phyloP scores from a whole-genome alignment of 768 basidiomycete species.

The Mycena polygramma region DNA sequence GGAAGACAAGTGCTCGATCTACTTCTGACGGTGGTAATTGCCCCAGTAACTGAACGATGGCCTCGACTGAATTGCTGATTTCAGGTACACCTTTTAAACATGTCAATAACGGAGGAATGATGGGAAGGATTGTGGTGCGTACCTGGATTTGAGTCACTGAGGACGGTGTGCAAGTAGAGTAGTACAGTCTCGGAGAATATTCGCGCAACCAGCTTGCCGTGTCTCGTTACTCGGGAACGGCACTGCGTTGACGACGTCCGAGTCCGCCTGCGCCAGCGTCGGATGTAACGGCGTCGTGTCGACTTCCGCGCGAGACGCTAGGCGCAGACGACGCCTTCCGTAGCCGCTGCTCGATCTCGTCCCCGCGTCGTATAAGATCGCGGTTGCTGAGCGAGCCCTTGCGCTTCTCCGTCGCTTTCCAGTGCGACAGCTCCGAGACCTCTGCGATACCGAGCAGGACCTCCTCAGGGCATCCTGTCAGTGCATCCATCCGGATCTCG shows the following conservation, averaged over 20 bases:
- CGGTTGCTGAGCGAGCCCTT: constrained; percentile 79
- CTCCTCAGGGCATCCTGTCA: constrained; percentile 86
- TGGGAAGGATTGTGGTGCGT: constrained; percentile 41
- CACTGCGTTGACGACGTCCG: constrained; percentile 43
- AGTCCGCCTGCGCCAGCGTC: constrained; percentile 49
- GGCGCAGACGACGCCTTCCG: constrained; percentile 56
- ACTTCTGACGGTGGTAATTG: constrained; percentile 68
- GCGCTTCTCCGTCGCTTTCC: constrained; percentile 76
- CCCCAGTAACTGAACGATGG: constrained; percentile 65
- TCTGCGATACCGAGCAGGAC: constrained; percentile 83
- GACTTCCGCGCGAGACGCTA: constrained; percentile 48
- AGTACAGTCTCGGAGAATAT: constrained; percentile 77
- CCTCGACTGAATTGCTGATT: constrained; percentile 69
- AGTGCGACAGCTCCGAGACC: constrained; percentile 77
- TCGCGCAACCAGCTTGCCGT: constrained; percentile 60
- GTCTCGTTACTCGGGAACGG: constrained; percentile 59
- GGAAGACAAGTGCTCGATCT: constrained; percentile 80
- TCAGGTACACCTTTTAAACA: constrained; percentile 72
- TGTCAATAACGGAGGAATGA: constrained; percentile 12
- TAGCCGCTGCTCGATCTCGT: constrained; percentile 76
- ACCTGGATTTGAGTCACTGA: constrained; percentile 81
- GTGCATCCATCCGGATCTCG: constrained; percentile 69
- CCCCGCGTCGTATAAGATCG: constrained; percentile 81
- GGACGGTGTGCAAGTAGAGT: constrained; percentile 77
- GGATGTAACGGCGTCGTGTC: constrained; percentile 56